Percentiles rank a stretch among this genome's conserved stretches.
Evolutionary conservation across 116 monocot species (phyloP).

Genomic region (Iris pallida): DNA sequence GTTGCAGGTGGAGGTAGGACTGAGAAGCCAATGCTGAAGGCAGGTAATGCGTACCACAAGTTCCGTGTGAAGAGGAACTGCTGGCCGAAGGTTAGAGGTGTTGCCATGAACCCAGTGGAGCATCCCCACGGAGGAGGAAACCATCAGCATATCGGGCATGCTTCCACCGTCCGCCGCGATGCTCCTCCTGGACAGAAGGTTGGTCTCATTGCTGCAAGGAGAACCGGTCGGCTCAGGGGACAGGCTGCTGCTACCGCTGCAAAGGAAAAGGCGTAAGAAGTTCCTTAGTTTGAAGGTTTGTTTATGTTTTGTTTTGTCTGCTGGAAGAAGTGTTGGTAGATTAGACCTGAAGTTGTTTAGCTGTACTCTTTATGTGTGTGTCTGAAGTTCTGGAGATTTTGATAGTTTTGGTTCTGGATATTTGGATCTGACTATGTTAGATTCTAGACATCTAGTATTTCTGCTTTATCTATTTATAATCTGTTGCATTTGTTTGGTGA

Average conservation of each 20-base stretch:
- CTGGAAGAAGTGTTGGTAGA: too few species aligned
- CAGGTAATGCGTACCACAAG: conserved; percentile 62
- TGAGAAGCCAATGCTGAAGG: conserved; percentile 57
- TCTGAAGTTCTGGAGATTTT: too few species aligned
- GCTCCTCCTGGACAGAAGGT: conserved; percentile 75
- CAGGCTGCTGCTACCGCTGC: conserved; percentile 61
- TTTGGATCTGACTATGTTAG: too few species aligned
- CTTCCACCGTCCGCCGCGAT: conserved; percentile 56
- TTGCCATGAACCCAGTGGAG: conserved; percentile 72
- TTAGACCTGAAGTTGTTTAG: too few species aligned
- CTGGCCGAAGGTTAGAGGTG: conserved; percentile 77
- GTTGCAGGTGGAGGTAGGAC: conserved; percentile 64
- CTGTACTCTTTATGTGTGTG: too few species aligned
- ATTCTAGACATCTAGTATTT: too few species aligned
- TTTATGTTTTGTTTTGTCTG: too few species aligned
- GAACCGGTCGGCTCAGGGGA: conserved; percentile 62
- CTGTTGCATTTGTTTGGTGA: too few species aligned
- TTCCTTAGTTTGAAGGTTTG: neutral
- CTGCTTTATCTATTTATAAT: too few species aligned
- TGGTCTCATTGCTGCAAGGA: conserved; percentile 68
- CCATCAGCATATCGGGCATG: conserved; percentile 68
- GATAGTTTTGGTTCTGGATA: too few species aligned
- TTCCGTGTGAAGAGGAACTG: conserved; percentile 66
- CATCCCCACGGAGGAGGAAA: conserved; percentile 76
- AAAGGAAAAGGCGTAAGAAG: conserved; percentile 39